These are phyloP conservation scores for Candida glaebosa DNA, from an alignment of 805 yeast species.

Conservation along the genomic window DNA sequence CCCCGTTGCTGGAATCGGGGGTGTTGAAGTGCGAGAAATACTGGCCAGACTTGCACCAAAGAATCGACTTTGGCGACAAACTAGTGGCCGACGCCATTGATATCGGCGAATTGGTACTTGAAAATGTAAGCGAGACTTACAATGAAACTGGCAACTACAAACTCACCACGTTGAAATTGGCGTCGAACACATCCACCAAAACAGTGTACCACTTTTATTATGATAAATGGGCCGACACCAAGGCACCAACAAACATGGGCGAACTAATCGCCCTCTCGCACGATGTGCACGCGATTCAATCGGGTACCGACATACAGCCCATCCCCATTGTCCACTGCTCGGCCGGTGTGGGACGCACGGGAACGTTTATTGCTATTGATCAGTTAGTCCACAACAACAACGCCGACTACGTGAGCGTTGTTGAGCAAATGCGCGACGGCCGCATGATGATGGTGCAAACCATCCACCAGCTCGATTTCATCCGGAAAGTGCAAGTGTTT, in stretches of 20 bases:
- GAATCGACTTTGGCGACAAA: slow-evolving; percentile 17
- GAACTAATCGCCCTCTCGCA: slow-evolving; percentile 26
- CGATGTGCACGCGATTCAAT: slow-evolving; percentile 13
- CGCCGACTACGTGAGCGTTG: slow-evolving; percentile 11
- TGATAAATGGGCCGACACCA: slow-evolving; percentile 44
- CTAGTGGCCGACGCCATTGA: slow-evolving; percentile 20
- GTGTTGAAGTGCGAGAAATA: slow-evolving; percentile 39
- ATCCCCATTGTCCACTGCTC: slow-evolving; percentile 40
- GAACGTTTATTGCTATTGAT: slow-evolving; percentile 37
- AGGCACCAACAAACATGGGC: slow-evolving; percentile 31
- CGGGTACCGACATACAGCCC: slow-evolving; percentile 6
- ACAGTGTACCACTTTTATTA: slow-evolving; percentile 39
- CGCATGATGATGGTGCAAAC: slow-evolving; percentile 47
- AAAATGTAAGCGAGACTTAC: slow-evolving; percentile 16
- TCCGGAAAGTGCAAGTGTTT: slow-evolving; percentile 18
- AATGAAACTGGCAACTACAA: slow-evolving; percentile 17
- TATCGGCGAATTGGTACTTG: slow-evolving; percentile 14
- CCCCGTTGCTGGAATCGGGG: slow-evolving; percentile 49
- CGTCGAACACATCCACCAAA: slow-evolving; percentile 15
- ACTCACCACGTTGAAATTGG: slow-evolving; percentile 24
- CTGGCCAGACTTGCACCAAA: slow-evolving; percentile 32
- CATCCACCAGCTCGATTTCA: slow-evolving; percentile 29
- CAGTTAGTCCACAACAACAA: slow-evolving; percentile 20
- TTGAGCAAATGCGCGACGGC: slow-evolving; percentile 24
- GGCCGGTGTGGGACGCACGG: slow-evolving; percentile 49